Evolutionary conservation across 2,329 filamentous ascomycete genomes (phyloP), one percentile per base, ranked within the genome.

Genomic region (Cercospora beticola): DNA sequence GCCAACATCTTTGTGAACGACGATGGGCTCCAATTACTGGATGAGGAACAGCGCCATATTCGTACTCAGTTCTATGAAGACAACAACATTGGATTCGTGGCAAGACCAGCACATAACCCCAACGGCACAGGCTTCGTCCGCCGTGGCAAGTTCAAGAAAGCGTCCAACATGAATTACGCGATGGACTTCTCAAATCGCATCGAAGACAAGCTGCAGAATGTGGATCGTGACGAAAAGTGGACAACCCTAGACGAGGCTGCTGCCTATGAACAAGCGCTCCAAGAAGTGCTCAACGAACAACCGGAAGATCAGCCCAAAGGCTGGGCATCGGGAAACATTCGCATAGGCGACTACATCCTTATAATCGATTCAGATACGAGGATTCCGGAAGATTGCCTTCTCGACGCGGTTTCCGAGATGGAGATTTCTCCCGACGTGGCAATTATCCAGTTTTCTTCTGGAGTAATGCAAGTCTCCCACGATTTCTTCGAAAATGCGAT

Each of bases 1-100:
- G 90, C 89, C 71, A 92, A 92, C 77, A 89, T 92, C 80, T 91
- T 92, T 75, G 82, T 92, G 79, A 92, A 92, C 76, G 90, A 92
- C 72, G 90, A 92, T 72, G 90, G 90, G 74, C 83, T 93, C 63
- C 90, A 92, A 79, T 82, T 92, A 36, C 82, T 92, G 60, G 80
- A 83, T 7, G 78, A 80, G n/a, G 82, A 83, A 36, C 78, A 84
- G 64, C 79, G 80, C 10, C 77, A 80, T 66, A 80, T 78, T 12
- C 77, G 83, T 16, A 82, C 81, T 60, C 79, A 82, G 12, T 85
- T 83, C 71, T 85, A 85, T 71, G 81, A 82, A 26, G 82, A 85
- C 62, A 82, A 85, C 73, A 81, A 79, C 64, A 84, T 85, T 65
- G 83, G 82, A 21, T 85, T 82, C 82, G 81, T 81, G n/a, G 82